Evolutionary conservation across 73 alveolate genomes (phyloP), one percentile per base, ranked within the genome.

Genomic region (Stentor coeruleus): DNA sequence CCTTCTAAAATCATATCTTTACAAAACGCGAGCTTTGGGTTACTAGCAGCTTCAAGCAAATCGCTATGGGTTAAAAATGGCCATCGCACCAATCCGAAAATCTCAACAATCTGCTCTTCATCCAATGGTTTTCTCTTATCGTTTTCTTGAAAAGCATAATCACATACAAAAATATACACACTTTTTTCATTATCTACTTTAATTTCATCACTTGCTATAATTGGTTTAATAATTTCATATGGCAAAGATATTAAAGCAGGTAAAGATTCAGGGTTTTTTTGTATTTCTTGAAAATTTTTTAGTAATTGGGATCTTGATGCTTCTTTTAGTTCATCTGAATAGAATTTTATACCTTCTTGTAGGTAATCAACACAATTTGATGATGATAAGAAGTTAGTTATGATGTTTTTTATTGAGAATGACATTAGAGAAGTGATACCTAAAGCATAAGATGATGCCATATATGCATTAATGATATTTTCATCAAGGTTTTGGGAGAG

Each of bases 11-110:
- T 31, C 73, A 83, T 40, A 42, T 87, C 94, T 84, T 87, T 87
- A 76, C 87, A 81, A 39, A 81, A 85, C 74, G 84, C 74, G 81
- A 90, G 81, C 38, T 84, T 72, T 3, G 90, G 91, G 20, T 90
- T 90, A 39, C 77, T 83, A 0, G 90, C 86, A 41, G 89, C 88
- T 59, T 85, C 40, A 31, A 88, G 76, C 59, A 90, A 85, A 74
- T 89, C 91, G 3, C 82, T 81, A 82, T 89, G 95, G 33, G 94
- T 76, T 74, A 89, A 88, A 83, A 57, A 86, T 41, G 95, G 85
- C 76, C 84, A 90, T 87, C 95, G 74, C 66, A 90, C 84, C 15
- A 87, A 76, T 42, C 58, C 83, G 41, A 90, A 74, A 38, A 90
- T 72, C 41, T 77, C 89, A 37, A 81, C 82, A 74, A 84, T 91